A percentile compares a stretch with the other conserved stretches of the same genome.
Evolutionary conservation across 2,329 filamentous ascomycete genomes (phyloP).

Genomic region (Aspergillus sp.): DNA sequence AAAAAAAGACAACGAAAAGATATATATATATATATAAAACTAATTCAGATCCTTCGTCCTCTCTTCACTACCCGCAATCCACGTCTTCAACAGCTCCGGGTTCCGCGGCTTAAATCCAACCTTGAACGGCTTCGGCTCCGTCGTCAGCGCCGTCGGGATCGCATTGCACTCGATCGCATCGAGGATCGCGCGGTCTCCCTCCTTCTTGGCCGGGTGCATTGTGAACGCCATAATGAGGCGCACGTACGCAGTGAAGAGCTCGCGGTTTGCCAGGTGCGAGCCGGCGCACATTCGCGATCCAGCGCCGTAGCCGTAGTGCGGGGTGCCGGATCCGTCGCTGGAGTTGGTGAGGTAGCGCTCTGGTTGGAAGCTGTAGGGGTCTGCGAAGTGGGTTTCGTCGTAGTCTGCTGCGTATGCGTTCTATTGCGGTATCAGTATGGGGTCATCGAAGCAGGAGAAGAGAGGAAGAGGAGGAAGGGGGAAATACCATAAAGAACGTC

Average conservation of each 20-base stretch:
- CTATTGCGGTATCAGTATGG: conserved; percentile 30
- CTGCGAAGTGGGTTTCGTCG: conserved; percentile 66
- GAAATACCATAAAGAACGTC: conserved; percentile 71
- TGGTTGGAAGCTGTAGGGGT: conserved; percentile 64
- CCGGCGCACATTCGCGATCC: conserved; percentile 65
- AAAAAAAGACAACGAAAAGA: neutral
- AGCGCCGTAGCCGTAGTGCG: conserved; percentile 63
- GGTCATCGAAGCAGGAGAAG: neutral
- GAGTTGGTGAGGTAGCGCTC: conserved; percentile 64
- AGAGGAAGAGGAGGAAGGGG: neutral
- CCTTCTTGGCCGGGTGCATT: conserved; percentile 50
- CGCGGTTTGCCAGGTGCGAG: conserved; percentile 62
- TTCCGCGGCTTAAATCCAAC: conserved; percentile 55
- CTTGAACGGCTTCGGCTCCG: conserved; percentile 65
- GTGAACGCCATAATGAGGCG: conserved; percentile 60
- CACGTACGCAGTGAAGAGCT: conserved; percentile 62
- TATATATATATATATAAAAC: neutral
- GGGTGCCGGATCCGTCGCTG: conserved; percentile 53
- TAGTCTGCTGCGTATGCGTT: conserved; percentile 76
- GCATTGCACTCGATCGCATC: conserved; percentile 59
- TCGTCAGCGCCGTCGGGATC: conserved; percentile 59
- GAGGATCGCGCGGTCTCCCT: conserved; percentile 53
- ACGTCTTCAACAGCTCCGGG: conserved; percentile 46
- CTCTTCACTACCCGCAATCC: conserved; percentile 56
- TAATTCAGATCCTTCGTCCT: conserved; percentile 49